A percentile compares a stretch with the other conserved stretches of the same genome.
phyloP scores from a whole-genome alignment of 139 green algal species.

The Nannochloris sp. region DNA sequence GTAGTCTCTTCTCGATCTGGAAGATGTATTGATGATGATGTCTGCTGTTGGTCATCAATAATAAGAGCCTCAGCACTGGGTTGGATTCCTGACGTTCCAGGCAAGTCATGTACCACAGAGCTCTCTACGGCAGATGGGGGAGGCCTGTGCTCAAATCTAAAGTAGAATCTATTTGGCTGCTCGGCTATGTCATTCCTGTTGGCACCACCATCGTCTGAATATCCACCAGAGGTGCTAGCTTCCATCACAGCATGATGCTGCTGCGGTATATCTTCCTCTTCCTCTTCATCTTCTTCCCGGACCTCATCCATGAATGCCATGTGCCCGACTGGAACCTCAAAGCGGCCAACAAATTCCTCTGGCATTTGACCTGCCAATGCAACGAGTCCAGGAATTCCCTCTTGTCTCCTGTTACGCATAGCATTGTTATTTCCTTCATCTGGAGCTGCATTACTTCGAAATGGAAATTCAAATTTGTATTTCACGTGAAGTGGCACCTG shows the following conservation, averaged over 20 bases:
- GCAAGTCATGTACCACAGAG: neutral
- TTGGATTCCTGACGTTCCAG: neutral
- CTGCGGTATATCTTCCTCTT: neutral
- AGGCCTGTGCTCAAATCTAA: neutral
- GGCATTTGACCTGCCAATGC: neutral
- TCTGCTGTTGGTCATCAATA: neutral
- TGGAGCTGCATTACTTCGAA: neutral
- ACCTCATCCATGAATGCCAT: neutral
- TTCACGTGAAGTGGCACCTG: conserved; percentile 49
- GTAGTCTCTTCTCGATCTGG: neutral
- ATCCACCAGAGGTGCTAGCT: no score
- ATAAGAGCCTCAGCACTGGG: neutral
- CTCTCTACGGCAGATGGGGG: neutral
- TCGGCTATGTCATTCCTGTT: no score
- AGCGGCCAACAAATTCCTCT: conserved; percentile 6
- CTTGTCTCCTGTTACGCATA: neutral
- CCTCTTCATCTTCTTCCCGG: neutral
- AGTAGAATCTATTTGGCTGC: no score
- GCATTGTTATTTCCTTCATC: neutral
- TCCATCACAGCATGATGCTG: no score
- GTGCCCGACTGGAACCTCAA: conserved; percentile 4
- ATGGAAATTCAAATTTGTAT: conserved; percentile 24
- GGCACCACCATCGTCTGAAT: no score
- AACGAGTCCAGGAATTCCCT: conserved; percentile 5
- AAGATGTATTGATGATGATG: neutral